phyloP scores from a whole-genome alignment of 2,329 filamentous ascomycete species.

The Colletotrichum sp. region DNA sequence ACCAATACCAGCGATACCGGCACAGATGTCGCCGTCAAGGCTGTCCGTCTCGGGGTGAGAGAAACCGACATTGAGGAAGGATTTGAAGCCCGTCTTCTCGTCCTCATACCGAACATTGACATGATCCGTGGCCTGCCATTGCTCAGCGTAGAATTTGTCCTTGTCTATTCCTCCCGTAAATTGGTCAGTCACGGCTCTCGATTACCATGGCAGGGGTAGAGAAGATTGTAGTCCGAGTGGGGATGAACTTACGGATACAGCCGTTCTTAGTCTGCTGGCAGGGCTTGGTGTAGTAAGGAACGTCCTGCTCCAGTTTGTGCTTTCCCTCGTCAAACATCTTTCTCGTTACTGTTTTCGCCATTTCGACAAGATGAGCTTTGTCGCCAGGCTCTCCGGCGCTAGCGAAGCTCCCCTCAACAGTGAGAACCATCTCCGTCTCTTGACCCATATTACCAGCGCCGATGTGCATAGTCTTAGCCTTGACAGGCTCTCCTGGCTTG shows the following conservation, averaged over 20 bases:
- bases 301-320: background rate
- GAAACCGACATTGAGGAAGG: background rate
- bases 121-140: background rate
- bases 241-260: background rate
- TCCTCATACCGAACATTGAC: background rate
- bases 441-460: background rate
- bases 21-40: background rate
- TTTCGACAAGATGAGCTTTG: background rate
- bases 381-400: background rate
- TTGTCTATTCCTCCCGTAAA: background rate
- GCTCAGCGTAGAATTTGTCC: background rate
- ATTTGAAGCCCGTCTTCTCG: background rate
- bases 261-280: background rate
- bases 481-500: background rate
- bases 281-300: background rate
- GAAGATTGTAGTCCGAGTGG: background rate
- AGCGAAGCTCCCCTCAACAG: background rate
- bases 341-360: background rate
- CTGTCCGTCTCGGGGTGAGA: background rate
- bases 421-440: background rate
- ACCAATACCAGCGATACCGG: background rate
- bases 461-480: background rate
- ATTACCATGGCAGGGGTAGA: background rate
- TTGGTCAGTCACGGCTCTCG: background rate
- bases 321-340: background rate